These are phyloP conservation scores for Noccaea caerulescens DNA, from an alignment of 345 rosid genomes.

Conservation along the genomic window DNA sequence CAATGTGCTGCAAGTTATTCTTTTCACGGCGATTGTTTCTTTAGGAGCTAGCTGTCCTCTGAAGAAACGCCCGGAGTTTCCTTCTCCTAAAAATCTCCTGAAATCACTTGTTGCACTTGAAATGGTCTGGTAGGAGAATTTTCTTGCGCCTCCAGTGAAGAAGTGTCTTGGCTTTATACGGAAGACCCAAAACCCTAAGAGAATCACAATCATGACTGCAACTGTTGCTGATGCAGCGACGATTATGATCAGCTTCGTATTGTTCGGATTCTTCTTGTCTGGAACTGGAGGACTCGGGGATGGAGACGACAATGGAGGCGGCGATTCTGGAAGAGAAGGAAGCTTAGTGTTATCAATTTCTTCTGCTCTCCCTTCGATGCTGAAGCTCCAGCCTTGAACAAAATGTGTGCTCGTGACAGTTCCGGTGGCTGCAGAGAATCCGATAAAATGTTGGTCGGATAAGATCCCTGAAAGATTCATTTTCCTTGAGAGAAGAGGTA, in stretches of 20 bases:
- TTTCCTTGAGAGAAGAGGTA: constrained; percentile 55
- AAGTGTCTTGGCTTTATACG: neutral
- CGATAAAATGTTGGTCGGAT: constrained; percentile 49
- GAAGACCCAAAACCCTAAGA: neutral
- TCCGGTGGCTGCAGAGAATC: constrained; percentile 61
- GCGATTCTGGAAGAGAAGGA: constrained; percentile 54
- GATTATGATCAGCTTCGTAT: constrained; percentile 22
- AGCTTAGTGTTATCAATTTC: constrained; percentile 52
- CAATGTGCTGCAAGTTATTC: constrained; percentile 32
- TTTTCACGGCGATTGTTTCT: constrained; percentile 37
- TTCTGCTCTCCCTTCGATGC: constrained; percentile 48
- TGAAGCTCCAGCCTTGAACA: constrained; percentile 71
- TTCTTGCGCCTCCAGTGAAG: constrained; percentile 23
- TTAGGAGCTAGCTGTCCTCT: constrained; percentile 35
- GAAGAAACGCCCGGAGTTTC: constrained; percentile 31
- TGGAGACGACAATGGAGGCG: constrained; percentile 4
- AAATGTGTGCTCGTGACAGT: constrained; percentile 46
- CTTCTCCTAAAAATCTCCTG: constrained; percentile 6
- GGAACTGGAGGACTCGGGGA: constrained; percentile 12
- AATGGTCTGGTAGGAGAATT: constrained; percentile 34
- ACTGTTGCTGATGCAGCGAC: neutral
- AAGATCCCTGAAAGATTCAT: constrained; percentile 51
- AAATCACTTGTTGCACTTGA: constrained; percentile 35
- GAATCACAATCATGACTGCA: neutral
- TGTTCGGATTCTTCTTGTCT: neutral